Base-by-base conservation (phyloP, 208 protist species). In the Leishmania tropica region DNA sequence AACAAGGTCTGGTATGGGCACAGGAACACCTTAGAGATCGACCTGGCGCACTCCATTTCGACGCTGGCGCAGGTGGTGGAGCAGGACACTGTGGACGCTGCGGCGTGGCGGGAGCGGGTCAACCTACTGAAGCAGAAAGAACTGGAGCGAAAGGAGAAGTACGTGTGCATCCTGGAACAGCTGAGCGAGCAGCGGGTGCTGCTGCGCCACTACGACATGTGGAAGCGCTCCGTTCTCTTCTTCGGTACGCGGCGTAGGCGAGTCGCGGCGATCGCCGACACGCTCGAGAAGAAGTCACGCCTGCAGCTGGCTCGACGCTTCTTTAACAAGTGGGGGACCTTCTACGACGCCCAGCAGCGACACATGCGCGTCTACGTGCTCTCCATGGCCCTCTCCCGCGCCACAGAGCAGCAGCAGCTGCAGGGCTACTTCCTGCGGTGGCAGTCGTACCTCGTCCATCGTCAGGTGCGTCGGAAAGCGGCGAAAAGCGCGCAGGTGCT, bases 1-100 rank as follows among this genome's bases (percentile, higher is more conserved):
- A 98, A 97, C 85, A 96, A 94, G 76, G 88, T 97, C 7, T 98
- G 96, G 94, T 96, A 93, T 84, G 87, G 84, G 31, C 90, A 94
- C 68, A 81, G 86, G 65, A 98, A 98, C 79, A 81, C 74, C 0
- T 62, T 96, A 17, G 94, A 97, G 79, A 93, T 96, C 35, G 70
- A 84, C 28, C 76, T 97, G 70, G 76, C 83, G 24, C 54, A 88
- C 51, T 89, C 93, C 35, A 92, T 96, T 45, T 37, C 81, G 21
- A 71, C 80, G 1, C 81, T 98, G 24, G 86, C 96, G 37, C 78
- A 83, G 42, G 85, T 97, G 65, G 92, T 98, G 70, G 51, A 84
- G 10, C 80, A 94, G 78, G 96, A 98, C 80, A 60, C 89, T 15
- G 78, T 91, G 54, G 93, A 97, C 77, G 85, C 92, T 17, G 90